phyloP scores from a whole-genome alignment of 306 rosid genomes.

The Arachis hypogaea region DNA sequence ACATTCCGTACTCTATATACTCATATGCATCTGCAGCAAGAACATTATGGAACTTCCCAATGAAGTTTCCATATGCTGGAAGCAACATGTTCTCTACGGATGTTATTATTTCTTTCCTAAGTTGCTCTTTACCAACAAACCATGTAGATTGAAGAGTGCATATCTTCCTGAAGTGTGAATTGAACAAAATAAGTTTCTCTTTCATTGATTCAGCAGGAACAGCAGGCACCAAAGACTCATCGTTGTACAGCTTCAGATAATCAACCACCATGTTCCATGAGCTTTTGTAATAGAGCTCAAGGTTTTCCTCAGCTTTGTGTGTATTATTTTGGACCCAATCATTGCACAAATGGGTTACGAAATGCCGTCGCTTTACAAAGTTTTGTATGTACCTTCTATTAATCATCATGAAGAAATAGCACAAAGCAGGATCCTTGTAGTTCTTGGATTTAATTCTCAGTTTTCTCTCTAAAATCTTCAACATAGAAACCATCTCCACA shows the following conservation, averaged over 20 bases:
- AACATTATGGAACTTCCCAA: conserved; percentile 49
- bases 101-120: conserved; percentile 58
- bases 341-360: conserved; percentile 51
- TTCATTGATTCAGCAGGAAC: conserved; percentile 53
- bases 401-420: conserved; percentile 66
- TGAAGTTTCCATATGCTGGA: conserved; percentile 68
- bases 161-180: conserved; percentile 53
- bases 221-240: conserved; percentile 46
- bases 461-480: conserved; percentile 64
- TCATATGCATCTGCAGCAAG: conserved; percentile 49
- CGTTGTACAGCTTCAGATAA: conserved; percentile 57
- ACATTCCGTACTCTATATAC: conserved; percentile 47
- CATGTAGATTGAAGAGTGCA: conserved; percentile 60
- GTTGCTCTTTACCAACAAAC: conserved; percentile 55
- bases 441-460: conserved; percentile 57
- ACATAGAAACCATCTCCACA: conserved; percentile 53
- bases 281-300: conserved; percentile 52
- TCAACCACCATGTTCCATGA: conserved; percentile 66
- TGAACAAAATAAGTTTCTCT: conserved; percentile 63
- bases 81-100: conserved; percentile 49
- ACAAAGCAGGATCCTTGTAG: conserved; percentile 53
- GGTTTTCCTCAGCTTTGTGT: conserved; percentile 50
- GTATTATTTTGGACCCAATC: conserved; percentile 69
- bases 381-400: conserved; percentile 59
- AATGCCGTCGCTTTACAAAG: conserved; percentile 44